These are phyloP conservation scores for Paragyromitra xinjiangensis DNA, from an alignment of 495 filamentous ascomycete genomes.

Conservation along the genomic window DNA sequence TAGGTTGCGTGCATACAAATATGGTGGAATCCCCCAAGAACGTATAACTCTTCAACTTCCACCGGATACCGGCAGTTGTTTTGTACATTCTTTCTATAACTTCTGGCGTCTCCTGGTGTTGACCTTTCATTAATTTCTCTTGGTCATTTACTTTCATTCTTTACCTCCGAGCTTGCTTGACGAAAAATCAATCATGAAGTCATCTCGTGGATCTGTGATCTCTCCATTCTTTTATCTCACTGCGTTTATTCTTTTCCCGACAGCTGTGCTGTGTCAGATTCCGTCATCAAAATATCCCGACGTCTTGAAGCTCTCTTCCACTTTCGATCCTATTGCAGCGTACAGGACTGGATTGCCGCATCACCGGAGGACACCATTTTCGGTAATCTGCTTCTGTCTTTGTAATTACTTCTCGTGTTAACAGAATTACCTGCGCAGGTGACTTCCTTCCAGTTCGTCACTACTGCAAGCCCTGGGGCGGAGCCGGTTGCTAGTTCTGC, in stretches of 20 bases:
- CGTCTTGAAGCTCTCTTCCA: constrained; percentile 60
- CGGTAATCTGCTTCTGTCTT: constrained; percentile 45
- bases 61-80: neutral
- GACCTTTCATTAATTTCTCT: neutral
- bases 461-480: constrained; percentile 59
- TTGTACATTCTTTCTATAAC: constrained; percentile 11
- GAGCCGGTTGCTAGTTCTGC: constrained; percentile 63
- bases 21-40: neutral
- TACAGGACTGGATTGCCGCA: constrained; percentile 67
- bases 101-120: constrained; percentile 1
- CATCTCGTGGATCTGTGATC: constrained; percentile 26
- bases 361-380: constrained; percentile 66
- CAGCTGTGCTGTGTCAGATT: constrained; percentile 51
- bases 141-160: neutral
- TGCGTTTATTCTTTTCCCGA: constrained; percentile 22
- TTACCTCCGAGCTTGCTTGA: neutral
- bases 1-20: constrained; percentile 4
- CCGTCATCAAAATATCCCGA: constrained; percentile 59
- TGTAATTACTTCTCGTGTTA: neutral
- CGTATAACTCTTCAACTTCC: neutral
- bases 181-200: constrained; percentile 21
- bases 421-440: constrained; percentile 36
- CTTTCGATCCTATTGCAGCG: constrained; percentile 63
- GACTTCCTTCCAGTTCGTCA: constrained; percentile 49
- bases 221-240: constrained; percentile 12